phyloP scores from a whole-genome alignment of 805 yeast species.

The Metschnikowia gruessii region DNA sequence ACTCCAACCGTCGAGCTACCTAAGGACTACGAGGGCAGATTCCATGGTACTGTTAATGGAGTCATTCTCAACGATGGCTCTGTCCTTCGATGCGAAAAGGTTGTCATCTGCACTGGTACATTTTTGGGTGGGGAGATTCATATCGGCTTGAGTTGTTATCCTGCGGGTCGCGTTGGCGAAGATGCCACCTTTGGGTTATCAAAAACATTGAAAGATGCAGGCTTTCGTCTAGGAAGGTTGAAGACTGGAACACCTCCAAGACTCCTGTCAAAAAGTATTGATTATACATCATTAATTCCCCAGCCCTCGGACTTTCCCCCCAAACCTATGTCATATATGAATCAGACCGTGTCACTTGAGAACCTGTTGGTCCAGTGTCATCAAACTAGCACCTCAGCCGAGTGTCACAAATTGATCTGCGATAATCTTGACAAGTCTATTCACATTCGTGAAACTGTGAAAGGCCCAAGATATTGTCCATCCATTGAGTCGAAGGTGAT shows the following conservation, averaged over 20 bases:
- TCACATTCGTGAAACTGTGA: constrained; percentile 89
- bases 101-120: constrained; percentile 94
- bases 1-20: constrained; percentile 30
- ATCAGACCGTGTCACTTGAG: constrained; percentile 58
- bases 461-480: constrained; percentile 97
- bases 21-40: constrained; percentile 38
- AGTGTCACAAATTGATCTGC: constrained; percentile 66
- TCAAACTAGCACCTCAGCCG: constrained; percentile 73
- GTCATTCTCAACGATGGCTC: constrained; percentile 68
- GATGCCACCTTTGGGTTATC: constrained; percentile 87
- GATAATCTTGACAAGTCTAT: constrained; percentile 76
- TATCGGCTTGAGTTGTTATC: constrained; percentile 73
- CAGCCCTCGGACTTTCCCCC: constrained; percentile 86
- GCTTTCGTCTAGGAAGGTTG: constrained; percentile 81
- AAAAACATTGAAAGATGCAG: constrained; percentile 68
- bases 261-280: constrained; percentile 65
- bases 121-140: constrained; percentile 94
- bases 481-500: constrained; percentile 88
- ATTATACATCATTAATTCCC: constrained; percentile 57
- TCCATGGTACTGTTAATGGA: constrained; percentile 56
- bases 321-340: constrained; percentile 84
- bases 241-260: constrained; percentile 99
- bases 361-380: constrained; percentile 65
- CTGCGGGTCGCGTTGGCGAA: constrained; percentile 95
- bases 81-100: constrained; percentile 57